A percentile compares a stretch with the other conserved stretches of the same genome.
phyloP scores from a whole-genome alignment of 2,329 filamentous ascomycete genomes.

The Incumbomyces delicatus region DNA sequence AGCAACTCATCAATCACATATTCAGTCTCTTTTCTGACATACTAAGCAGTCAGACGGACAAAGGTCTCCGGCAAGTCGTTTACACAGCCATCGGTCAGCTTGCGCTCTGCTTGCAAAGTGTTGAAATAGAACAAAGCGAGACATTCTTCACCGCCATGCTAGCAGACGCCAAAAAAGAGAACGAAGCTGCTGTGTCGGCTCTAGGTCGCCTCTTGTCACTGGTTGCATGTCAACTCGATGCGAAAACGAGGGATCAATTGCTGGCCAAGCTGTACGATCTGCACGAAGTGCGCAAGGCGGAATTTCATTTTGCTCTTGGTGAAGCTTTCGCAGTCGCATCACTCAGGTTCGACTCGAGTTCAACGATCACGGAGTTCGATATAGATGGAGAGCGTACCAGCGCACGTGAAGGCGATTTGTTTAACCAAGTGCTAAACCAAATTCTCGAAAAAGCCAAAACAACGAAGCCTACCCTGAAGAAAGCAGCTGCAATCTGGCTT shows the following conservation, averaged over 20 bases:
- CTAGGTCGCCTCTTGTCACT: constrained; percentile 55
- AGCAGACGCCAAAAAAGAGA: constrained; percentile 64
- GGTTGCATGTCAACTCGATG: constrained; percentile 42
- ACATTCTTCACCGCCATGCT: constrained; percentile 48
- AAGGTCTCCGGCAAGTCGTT: constrained; percentile 47
- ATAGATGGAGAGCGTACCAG: constrained; percentile 47
- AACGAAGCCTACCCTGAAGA: constrained; percentile 79
- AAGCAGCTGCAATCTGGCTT: constrained; percentile 91
- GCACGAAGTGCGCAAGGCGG: constrained; percentile 74
- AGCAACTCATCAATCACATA: constrained; percentile 26
- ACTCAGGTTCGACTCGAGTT: constrained; percentile 73
- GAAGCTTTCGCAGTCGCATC: constrained; percentile 74
- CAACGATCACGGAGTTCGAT: constrained; percentile 64
- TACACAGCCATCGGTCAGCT: constrained; percentile 52
- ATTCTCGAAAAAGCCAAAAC: constrained; percentile 68
- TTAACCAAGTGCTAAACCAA: constrained; percentile 56
- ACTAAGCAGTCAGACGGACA: constrained; percentile 45
- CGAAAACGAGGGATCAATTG: constrained; percentile 36
- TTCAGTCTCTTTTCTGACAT: constrained; percentile 41
- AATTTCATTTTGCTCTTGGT: constrained; percentile 83
- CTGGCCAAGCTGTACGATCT: constrained; percentile 62
- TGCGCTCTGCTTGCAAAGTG: constrained; percentile 43
- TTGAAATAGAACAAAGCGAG: constrained; percentile 35
- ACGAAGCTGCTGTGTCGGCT: constrained; percentile 70
- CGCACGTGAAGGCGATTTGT: constrained; percentile 29